Conservation (phyloP, 306 rosid genomes). For the Quercus rubra region DNA sequence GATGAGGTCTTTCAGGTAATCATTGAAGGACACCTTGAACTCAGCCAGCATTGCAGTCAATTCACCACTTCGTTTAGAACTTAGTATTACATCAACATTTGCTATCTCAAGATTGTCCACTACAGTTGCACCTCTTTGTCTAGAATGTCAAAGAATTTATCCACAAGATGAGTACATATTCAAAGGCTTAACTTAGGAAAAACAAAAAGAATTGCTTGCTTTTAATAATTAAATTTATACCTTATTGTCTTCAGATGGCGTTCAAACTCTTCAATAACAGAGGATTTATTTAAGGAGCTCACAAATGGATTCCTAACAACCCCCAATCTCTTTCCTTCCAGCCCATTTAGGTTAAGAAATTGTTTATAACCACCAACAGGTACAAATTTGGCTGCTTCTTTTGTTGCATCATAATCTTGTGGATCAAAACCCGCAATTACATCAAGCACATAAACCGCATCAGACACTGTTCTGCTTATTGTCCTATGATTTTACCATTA, state of each 20-base stretch:
- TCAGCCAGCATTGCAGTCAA: constrained; percentile 25
- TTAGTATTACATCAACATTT: constrained; percentile 25
- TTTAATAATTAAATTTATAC: constrained; percentile 13
- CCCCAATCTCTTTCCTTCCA: constrained; percentile 61
- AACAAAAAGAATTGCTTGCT: background rate
- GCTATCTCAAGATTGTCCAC: constrained; percentile 57
- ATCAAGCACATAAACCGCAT: constrained; percentile 70
- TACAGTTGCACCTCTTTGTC: constrained; percentile 60
- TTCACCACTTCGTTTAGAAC: constrained; percentile 42
- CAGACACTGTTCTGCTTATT: constrained; percentile 69
- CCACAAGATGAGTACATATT: background rate
- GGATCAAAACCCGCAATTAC: constrained; percentile 62
- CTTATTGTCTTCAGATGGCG: constrained; percentile 37
- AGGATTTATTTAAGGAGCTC: constrained; percentile 23
- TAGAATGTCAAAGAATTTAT: constrained; percentile 6
- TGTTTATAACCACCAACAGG: constrained; percentile 60
- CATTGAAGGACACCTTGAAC: constrained; percentile 46
- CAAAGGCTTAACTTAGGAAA: background rate
- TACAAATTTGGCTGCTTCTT: constrained; percentile 37
- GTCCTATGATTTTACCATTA: constrained; percentile 36
- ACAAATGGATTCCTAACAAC: constrained; percentile 55
- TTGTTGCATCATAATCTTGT: constrained; percentile 52
- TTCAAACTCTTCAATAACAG: constrained; percentile 39
- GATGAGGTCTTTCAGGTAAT: constrained; percentile 41
- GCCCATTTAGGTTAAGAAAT: constrained; percentile 50